Evolutionary conservation across 2,329 filamentous ascomycete species (phyloP).

Genomic region (Colletotrichum sp.): DNA sequence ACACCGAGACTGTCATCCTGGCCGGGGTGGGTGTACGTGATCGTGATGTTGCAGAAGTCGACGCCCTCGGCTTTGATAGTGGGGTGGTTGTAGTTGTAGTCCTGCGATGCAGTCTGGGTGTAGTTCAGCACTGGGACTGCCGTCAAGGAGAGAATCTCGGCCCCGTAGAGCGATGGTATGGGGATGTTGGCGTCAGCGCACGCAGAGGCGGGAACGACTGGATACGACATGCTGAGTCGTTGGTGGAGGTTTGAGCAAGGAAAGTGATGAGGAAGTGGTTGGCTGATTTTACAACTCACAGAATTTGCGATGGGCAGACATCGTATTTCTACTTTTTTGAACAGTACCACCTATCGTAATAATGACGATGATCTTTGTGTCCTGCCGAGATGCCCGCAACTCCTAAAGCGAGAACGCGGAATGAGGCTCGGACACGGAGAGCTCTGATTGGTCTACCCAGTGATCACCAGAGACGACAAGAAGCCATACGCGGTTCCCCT

Average conservation of each 20-base stretch:
- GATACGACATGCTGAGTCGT: neutral
- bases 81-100: conserved; percentile 1
- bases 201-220: neutral
- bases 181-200: neutral
- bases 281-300: rapidly evolving
- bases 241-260: neutral
- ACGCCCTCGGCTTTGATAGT: conserved; percentile 15
- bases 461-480: neutral
- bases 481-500: neutral
- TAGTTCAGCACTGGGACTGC: conserved; percentile 19
- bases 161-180: conserved; percentile 8
- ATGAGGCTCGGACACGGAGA: neutral
- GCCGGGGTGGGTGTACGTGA: conserved; percentile 4
- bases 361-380: neutral
- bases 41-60: neutral
- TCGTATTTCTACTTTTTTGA: neutral
- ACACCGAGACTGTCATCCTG: conserved; percentile 26
- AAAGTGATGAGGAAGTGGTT: neutral
- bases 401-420: neutral
- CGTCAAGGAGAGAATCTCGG: conserved; percentile 8
- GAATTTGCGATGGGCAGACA: neutral
- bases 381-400: neutral
- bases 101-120: neutral
- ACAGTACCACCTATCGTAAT: rapidly evolving
- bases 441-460: neutral